These are phyloP conservation scores for Hemisphaericaspora nanyangensis DNA, from an alignment of 805 yeast genomes.

Conservation along the genomic window DNA sequence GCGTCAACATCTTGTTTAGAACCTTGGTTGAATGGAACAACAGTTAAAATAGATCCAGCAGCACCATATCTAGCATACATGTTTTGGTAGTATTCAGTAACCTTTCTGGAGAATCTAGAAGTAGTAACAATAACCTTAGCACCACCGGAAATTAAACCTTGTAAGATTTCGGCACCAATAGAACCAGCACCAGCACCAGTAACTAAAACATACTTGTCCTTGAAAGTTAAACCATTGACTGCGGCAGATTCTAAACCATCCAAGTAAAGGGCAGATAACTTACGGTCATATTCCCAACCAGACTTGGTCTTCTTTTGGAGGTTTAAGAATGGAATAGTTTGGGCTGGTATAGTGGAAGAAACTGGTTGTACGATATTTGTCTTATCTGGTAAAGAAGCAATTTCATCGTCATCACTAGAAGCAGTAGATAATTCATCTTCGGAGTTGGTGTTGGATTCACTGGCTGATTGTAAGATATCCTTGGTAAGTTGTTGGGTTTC, in stretches of 20 bases:
- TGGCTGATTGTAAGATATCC: conserved; percentile 45
- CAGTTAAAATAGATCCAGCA: conserved; percentile 84
- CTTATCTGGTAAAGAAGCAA: conserved; percentile 76
- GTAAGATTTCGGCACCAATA: conserved; percentile 94
- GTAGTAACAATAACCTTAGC: conserved; percentile 97
- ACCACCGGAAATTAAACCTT: conserved; percentile 95
- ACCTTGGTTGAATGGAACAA: conserved; percentile 99
- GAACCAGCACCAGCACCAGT: conserved; percentile 99
- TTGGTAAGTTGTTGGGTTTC: conserved; percentile 62
- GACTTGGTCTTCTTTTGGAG: conserved; percentile 70
- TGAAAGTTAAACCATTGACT: conserved; percentile 86
- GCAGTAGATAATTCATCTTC: conserved; percentile 43
- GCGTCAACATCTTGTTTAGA: conserved; percentile 90
- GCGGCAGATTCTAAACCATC: conserved; percentile 94
- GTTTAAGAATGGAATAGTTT: conserved; percentile 93
- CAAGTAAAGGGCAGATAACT: conserved; percentile 71
- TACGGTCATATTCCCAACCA: conserved; percentile 86
- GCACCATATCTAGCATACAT: conserved; percentile 93
- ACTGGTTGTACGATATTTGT: conserved; percentile 70
- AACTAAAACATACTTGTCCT: conserved; percentile 81
- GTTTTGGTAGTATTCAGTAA: conserved; percentile 92
- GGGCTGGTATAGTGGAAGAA: conserved; percentile 68
- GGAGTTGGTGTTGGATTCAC: conserved; percentile 34
- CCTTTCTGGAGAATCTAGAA: conserved; percentile 88
- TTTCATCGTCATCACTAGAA: conserved; percentile 57